A percentile compares a stretch with the other conserved stretches of the same genome.
phyloP scores from a whole-genome alignment of 805 yeast genomes.

The Metschnikowia kofuensis region DNA sequence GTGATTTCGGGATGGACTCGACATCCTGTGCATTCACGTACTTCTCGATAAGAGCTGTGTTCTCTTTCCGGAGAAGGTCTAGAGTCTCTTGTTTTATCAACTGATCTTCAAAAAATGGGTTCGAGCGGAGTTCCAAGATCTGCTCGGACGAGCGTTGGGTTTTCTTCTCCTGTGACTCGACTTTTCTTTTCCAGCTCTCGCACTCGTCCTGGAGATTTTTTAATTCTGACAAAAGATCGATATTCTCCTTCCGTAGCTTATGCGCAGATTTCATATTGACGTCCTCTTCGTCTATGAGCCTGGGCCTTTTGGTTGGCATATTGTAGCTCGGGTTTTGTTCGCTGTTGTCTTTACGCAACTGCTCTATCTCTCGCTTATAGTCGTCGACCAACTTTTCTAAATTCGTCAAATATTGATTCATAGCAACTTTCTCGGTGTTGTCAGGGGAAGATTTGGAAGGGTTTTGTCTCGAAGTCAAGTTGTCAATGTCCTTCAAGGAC shows the following conservation, averaged over 20 bases:
- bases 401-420: constrained; percentile 36
- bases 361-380: constrained; percentile 50
- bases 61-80: constrained; percentile 54
- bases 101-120: constrained; percentile 64
- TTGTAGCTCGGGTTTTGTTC: constrained; percentile 3
- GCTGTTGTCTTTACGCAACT: constrained; percentile 33
- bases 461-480: constrained; percentile 10
- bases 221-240: constrained; percentile 34
- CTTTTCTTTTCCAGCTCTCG: constrained; percentile 34
- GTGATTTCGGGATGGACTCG: constrained; percentile 53
- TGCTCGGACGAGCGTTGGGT: constrained; percentile 27
- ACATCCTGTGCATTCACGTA: constrained; percentile 15
- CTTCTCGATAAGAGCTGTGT: constrained; percentile 46
- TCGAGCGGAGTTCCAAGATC: constrained; percentile 60
- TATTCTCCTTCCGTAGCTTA: constrained; percentile 41
- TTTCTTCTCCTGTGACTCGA: constrained; percentile 23
- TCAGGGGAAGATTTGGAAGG: constrained; percentile 12
- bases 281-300: constrained; percentile 20
- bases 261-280: constrained; percentile 17
- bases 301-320: constrained; percentile 27
- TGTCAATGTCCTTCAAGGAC: constrained; percentile 52
- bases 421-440: constrained; percentile 24
- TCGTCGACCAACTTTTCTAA: constrained; percentile 52
- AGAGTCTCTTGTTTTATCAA: constrained; percentile 52
- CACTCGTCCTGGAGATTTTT: constrained; percentile 36